phyloP scores from a whole-genome alignment of 495 filamentous ascomycete species.

The Delitschia confertaspora region DNA sequence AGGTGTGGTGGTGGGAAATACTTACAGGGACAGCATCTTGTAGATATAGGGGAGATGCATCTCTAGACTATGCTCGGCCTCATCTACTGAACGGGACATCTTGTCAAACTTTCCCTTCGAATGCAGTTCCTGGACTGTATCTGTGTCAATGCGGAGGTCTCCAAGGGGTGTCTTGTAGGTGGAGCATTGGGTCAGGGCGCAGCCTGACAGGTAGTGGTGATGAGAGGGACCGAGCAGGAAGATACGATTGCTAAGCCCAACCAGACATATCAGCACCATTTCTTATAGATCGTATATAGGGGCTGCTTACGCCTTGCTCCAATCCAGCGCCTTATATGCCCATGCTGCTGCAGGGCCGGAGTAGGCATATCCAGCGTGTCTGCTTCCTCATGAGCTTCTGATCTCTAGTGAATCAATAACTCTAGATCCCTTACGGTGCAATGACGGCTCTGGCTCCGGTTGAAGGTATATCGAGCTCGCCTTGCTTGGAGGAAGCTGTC shows the following conservation, averaged over 20 bases:
- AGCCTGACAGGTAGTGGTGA: slow-evolving; percentile 67
- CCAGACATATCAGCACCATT: neutral
- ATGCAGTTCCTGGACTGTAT: slow-evolving; percentile 54
- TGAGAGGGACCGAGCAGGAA: slow-evolving; percentile 95
- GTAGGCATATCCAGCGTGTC: slow-evolving; percentile 93
- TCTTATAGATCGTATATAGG: neutral
- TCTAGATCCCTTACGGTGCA: slow-evolving; percentile 63
- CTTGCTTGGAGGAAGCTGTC: slow-evolving; percentile 36
- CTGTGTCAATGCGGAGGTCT: slow-evolving; percentile 62
- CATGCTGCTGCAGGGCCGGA: slow-evolving; percentile 89
- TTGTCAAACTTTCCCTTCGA: slow-evolving; percentile 58
- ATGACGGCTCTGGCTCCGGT: slow-evolving; percentile 81
- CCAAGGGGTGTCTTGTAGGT: slow-evolving; percentile 83
- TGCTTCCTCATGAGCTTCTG: slow-evolving; percentile 36
- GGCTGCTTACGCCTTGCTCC: slow-evolving; percentile 57
- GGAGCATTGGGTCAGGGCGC: slow-evolving; percentile 65
- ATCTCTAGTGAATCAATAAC: neutral
- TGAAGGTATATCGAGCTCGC: slow-evolving; percentile 53
- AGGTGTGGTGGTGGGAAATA: slow-evolving; percentile 22
- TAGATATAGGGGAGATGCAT: slow-evolving; percentile 95
- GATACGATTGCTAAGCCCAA: slow-evolving; percentile 79
- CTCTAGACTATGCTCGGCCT: slow-evolving; percentile 89
- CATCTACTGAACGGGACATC: slow-evolving; percentile 63
- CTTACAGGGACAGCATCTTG: slow-evolving; percentile 60
- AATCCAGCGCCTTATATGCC: slow-evolving; percentile 86